These are phyloP conservation scores for Atkinsonella texensis DNA, from an alignment of 2,329 filamentous ascomycete genomes.

Conservation along the genomic window DNA sequence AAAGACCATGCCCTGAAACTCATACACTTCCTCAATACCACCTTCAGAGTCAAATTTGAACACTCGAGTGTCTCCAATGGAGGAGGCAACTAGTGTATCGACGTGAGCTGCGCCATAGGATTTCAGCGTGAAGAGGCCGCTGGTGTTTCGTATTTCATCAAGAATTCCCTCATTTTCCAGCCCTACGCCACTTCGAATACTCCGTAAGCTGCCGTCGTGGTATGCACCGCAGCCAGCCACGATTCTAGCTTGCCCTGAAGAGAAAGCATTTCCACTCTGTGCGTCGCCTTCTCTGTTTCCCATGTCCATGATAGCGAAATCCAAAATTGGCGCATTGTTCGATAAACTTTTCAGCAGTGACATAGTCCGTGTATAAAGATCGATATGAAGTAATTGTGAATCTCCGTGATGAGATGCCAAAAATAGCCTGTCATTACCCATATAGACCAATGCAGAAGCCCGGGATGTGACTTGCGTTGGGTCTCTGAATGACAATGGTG, in stretches of 20 bases:
- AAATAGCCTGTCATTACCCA: conserved; percentile 63
- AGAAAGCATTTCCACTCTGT: conserved; percentile 73
- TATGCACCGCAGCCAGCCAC: conserved; percentile 88
- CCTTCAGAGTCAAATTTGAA: conserved; percentile 66
- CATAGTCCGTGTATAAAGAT: conserved; percentile 31
- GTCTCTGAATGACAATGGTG: conserved; percentile 23
- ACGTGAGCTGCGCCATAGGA: conserved; percentile 34
- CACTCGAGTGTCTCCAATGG: conserved; percentile 70
- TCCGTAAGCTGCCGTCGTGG: conserved; percentile 76
- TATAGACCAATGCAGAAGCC: conserved; percentile 66
- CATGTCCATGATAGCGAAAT: conserved; percentile 95
- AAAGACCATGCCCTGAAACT: conserved; percentile 60
- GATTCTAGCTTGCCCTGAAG: conserved; percentile 85
- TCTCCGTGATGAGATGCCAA: conserved; percentile 89
- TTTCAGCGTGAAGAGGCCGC: conserved; percentile 58
- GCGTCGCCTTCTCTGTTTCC: conserved; percentile 70
- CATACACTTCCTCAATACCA: conserved; percentile 76
- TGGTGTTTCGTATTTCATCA: conserved; percentile 63
- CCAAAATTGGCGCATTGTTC: conserved; percentile 84
- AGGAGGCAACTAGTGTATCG: conserved; percentile 70
- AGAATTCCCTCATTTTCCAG: conserved; percentile 78
- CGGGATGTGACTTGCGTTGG: conserved; percentile 45
- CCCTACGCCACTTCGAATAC: conserved; percentile 86
- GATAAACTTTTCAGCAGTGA: conserved; percentile 54
- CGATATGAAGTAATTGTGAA: conserved; percentile 65